Base-by-base conservation (phyloP, 176 grass and related monocot genomes). In the Metroxylon sagu region DNA sequence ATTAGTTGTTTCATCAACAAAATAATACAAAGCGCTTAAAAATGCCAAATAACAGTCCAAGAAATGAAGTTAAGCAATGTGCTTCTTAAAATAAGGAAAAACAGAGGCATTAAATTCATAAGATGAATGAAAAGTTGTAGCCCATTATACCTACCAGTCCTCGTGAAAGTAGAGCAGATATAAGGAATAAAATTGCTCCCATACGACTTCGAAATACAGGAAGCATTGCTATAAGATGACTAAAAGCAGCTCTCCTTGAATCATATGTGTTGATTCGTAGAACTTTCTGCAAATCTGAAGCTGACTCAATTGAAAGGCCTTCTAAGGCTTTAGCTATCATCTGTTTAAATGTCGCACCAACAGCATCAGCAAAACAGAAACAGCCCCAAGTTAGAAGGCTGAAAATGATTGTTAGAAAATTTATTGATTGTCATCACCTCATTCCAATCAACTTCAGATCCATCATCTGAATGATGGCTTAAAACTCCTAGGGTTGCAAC, bases 151-250 rank as follows among this genome's bases (percentile, higher is more conserved):
- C 53, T 85, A 98, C 94, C 88, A 98, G 73, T 83, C 94, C 94
- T 59, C 94, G 78, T 14, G 94, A 93, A 54, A 98, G 82, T 64
- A 98, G 77, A 54, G 94, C 74, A 55, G 94, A 93, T 14, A 98
- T 85, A 68, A 98, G 88, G 74, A 98, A 98, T 61, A 98, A 26
- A 72, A 98, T 70, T 64, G 84, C 94, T 53, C 94, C 94, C 23
- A 98, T 18, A 57, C 94, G 85, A 79, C 88, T 89, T 86, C 81
- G 72, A 67, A 98, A 98, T 54, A 93, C 30, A 82, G 76, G 82
- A 73, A 98, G 80, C 29, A 77, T 61, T 55, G 77, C 52, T 64
- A 85, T 72, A 81, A 98, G 82, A 63, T 69, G 56, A 56, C 76
- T 18, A n/a, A 89, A 93, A 56, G 94, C 76, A 69, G 74, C 67